Base-by-base conservation (phyloP, 2,329 filamentous ascomycete species). In the Penicillium aurantiogriseum region DNA sequence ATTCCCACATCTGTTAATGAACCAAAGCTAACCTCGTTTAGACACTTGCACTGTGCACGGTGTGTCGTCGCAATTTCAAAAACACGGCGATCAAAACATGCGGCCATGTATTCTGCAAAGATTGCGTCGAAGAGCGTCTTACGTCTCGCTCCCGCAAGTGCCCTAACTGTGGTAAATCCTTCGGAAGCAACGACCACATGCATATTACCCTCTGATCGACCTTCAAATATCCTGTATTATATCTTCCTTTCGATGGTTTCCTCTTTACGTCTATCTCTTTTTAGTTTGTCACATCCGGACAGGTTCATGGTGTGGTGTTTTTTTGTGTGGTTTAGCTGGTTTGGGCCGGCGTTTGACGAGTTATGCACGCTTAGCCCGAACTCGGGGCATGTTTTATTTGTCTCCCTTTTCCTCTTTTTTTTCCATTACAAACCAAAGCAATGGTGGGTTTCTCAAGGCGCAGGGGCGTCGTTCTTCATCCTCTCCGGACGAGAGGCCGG, bases 61-160 rank as follows among this genome's bases (percentile, higher is more conserved):
- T 97, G 50, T 99, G 95, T 79, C 90, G 91, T 66, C 88, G 86
- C 69, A 91, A 93, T 65, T 92, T 97, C 79, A 97, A 97, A 76
- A 91, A 97, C 71, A 96, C 92, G 0, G 89, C 88, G 10, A 84
- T 99, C 73, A 95, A 94, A 77, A 92, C 90, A 0, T 99, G 94
- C 74, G 94, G 94, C 2, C 94, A 99, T 74, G 85, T 96, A 48
- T 96, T 97, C 75, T 99, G 94, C 82, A 88, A 88, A 70, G 83
- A 87, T 47, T 99, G 94, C 72, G 89, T 97, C 25, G 91, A 96
- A 63, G 89, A 95, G 69, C 88, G 94, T 56, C 87, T 97, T 60
- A 86, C 86, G 45, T 96, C 94, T 69, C 89, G 94, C 36, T 92
- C 93, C 78, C 85, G 94, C 65, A 97, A 97, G 75, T 99, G 94